phyloP scores from a whole-genome alignment of 371 early-diverging fungal genomes.

The Mucor circinelloides region DNA sequence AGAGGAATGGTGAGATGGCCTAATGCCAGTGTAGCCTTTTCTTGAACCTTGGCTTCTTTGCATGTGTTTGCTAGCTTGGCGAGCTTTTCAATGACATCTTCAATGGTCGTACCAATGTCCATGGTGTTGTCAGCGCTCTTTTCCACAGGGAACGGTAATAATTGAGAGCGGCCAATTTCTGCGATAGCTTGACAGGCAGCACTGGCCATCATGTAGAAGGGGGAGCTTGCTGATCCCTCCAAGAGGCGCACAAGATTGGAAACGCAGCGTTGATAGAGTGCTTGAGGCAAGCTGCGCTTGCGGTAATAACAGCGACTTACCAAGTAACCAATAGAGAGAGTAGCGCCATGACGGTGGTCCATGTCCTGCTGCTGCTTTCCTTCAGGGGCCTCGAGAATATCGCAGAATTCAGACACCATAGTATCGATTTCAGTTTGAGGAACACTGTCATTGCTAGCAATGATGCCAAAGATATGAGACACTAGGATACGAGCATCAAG shows the following conservation, averaged over 20 bases:
- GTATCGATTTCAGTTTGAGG: constrained; percentile 42
- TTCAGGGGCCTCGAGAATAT: constrained; percentile 34
- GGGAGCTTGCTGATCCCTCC: constrained; percentile 40
- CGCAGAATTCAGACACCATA: constrained; percentile 47
- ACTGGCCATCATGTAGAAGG: constrained; percentile 45
- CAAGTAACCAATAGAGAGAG: constrained; percentile 72
- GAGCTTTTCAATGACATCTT: constrained; percentile 51
- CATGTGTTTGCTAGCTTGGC: constrained; percentile 49
- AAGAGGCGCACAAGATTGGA: constrained; percentile 46
- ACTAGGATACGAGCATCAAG: constrained; percentile 66
- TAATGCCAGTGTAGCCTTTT: constrained; percentile 68
- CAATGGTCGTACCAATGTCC: constrained; percentile 28
- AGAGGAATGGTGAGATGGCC: constrained; percentile 70
- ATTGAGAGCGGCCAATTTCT: constrained; percentile 68
- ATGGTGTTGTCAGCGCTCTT: constrained; percentile 27
- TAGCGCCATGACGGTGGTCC: constrained; percentile 69
- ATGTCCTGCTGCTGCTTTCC: constrained; percentile 28
- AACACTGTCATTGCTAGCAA: constrained; percentile 58
- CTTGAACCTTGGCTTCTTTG: constrained; percentile 78
- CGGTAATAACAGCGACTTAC: constrained; percentile 69
- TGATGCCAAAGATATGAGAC: constrained; percentile 77
- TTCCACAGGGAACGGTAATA: constrained; percentile 31
- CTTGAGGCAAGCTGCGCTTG: constrained; percentile 40
- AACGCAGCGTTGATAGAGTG: constrained; percentile 42
- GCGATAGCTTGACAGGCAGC: constrained; percentile 68